Conservation (phyloP, 306 rosid genomes). For the Castanopsis chinensis region DNA sequence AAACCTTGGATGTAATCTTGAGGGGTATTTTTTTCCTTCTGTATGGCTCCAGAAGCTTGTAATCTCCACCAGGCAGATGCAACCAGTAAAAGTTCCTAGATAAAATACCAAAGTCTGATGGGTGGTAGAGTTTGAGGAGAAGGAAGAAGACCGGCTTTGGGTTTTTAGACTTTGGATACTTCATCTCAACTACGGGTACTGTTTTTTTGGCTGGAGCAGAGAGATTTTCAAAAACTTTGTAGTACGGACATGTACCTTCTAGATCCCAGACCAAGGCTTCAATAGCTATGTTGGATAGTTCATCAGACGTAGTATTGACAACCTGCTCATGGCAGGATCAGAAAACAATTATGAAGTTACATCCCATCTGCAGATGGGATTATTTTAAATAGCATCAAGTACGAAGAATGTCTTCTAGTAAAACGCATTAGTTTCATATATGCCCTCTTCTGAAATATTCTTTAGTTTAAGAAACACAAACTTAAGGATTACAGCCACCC, state of each 20-base stretch:
- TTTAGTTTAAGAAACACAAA: too few species aligned
- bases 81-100: conserved; percentile 94
- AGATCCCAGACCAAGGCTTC: conserved; percentile 95
- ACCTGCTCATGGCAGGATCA: conserved; percentile 55
- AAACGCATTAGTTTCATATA: too few species aligned
- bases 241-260: conserved; percentile 76
- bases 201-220: conserved; percentile 65
- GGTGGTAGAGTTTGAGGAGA: conserved; percentile 80
- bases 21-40: conserved; percentile 69
- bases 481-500: too few species aligned
- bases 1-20: conserved; percentile 56
- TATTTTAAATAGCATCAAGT: too few species aligned
- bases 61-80: conserved; percentile 79
- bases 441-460: too few species aligned
- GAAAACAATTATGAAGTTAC: conserved; percentile 23
- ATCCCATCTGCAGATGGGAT: background rate
- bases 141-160: conserved; percentile 84
- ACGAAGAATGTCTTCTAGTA: too few species aligned
- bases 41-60: conserved; percentile 74
- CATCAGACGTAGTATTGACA: conserved; percentile 75
- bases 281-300: conserved; percentile 59
- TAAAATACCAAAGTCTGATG: conserved; percentile 50
- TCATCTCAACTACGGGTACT: conserved; percentile 60
- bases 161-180: conserved; percentile 70
- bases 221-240: conserved; percentile 51